Percentiles rank a stretch among this genome's conserved stretches.
These are phyloP conservation scores for Candida dubliniensis DNA, from an alignment of 1,139 yeast genomes.

Conservation along the genomic window DNA sequence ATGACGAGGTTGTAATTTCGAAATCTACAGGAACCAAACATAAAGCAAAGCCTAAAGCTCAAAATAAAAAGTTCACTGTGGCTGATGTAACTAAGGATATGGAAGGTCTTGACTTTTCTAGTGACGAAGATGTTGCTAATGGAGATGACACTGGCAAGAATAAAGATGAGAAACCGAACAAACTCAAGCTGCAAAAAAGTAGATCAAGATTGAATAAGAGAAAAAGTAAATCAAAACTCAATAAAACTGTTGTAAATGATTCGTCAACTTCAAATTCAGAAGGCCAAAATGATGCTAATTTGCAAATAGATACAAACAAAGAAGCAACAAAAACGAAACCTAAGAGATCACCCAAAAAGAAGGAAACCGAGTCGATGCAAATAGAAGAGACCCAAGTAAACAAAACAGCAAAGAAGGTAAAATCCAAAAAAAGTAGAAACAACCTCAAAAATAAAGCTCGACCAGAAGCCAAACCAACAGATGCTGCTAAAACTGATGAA, in stretches of 20 bases:
- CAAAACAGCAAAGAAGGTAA: not conserved
- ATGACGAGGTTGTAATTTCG: conserved; percentile 5
- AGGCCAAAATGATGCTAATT: no score
- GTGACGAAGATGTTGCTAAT: conserved; percentile 20
- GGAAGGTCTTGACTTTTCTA: conserved; percentile 23
- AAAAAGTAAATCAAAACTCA: not conserved
- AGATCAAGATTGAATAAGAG: conserved; percentile 3
- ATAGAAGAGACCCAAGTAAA: not conserved
- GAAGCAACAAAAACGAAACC: not conserved
- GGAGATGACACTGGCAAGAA: not conserved
- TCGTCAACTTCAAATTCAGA: no score
- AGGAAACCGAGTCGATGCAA: not conserved
- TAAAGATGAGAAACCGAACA: not conserved
- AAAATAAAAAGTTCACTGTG: conserved; percentile 13
- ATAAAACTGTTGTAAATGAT: not conserved
- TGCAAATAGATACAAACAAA: not conserved
- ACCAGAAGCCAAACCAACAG: not conserved
- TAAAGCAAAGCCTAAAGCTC: not conserved
- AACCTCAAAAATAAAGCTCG: not conserved
- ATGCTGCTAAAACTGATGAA: not conserved
- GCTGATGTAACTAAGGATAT: conserved; percentile 28
- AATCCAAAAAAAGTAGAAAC: not conserved
- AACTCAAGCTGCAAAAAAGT: conserved; percentile 2
- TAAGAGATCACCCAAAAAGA: not conserved
- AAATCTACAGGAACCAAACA: conserved; percentile 1